phyloP scores from a whole-genome alignment of 2,329 filamentous ascomycete species.

The Pseudopyricularia javanii region DNA sequence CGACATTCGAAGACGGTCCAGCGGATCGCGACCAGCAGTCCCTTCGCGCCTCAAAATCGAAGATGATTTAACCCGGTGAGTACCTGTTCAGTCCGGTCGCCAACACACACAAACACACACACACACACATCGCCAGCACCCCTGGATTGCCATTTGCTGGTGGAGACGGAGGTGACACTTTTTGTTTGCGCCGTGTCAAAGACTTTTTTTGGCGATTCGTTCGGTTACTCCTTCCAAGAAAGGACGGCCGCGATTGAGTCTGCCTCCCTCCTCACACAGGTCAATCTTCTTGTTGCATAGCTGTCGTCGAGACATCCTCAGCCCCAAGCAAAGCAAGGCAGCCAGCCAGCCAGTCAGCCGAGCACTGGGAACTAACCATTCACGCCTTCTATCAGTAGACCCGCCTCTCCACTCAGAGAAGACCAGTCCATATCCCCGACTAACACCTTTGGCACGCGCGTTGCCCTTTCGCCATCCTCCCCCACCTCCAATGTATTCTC shows the following conservation, averaged over 20 bases:
- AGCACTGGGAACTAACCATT: background rate
- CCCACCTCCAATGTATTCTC: constrained; percentile 31
- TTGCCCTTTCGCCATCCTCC: constrained; percentile 28
- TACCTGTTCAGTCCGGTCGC: too few species aligned
- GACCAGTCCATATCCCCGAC: constrained; percentile 37
- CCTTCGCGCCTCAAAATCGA: constrained; percentile 43
- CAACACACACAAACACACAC: too few species aligned
- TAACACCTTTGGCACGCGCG: constrained; percentile 28
- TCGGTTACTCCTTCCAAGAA: background rate
- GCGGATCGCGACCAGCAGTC: constrained; percentile 20
- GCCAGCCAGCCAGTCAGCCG: background rate
- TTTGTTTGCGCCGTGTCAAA: background rate
- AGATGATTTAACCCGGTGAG: constrained; percentile 30
- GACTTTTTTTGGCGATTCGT: background rate
- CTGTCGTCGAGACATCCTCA: too few species aligned
- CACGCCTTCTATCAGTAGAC: background rate
- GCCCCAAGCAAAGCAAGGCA: too few species aligned
- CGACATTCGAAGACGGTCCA: constrained; percentile 6
- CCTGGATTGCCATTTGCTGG: background rate
- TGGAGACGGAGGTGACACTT: background rate
- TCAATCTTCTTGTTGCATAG: too few species aligned
- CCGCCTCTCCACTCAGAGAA: constrained; percentile 13
- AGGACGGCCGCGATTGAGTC: too few species aligned
- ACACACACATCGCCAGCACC: background rate
- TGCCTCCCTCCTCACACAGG: too few species aligned